Percentiles rank a stretch among this genome's conserved stretches.
Conservation (phyloP, 192 early-diverging fungal genomes). For the Coemansia sp. region DNA sequence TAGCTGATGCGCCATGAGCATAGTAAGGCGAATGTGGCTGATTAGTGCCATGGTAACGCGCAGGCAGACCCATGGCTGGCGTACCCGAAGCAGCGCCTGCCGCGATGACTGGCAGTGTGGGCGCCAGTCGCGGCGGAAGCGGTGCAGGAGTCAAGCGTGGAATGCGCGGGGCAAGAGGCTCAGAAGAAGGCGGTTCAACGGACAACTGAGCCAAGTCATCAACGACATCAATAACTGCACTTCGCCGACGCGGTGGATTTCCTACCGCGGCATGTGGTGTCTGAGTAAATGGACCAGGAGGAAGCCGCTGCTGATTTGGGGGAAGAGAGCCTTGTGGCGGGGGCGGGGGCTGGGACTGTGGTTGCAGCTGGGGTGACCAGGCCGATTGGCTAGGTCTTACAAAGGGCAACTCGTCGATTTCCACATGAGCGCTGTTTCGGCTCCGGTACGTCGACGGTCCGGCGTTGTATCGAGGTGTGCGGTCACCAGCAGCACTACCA, state of each 20-base stretch:
- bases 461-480: constrained; percentile 26
- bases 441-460: constrained; percentile 37
- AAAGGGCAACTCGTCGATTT: constrained; percentile 47
- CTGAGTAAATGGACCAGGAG: background rate
- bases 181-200: background rate
- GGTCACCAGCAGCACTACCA: constrained; percentile 6
- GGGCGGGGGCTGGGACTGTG: background rate
- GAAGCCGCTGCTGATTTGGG: constrained; percentile 4
- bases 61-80: constrained; percentile 18
- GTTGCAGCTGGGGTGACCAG: constrained; percentile 22
- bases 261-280: background rate
- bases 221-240: constrained; percentile 37
- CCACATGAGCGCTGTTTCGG: constrained; percentile 48
- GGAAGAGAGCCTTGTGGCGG: background rate
- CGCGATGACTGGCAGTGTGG: background rate
- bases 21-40: constrained; percentile 53
- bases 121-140: constrained; percentile 11
- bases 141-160: constrained; percentile 6
- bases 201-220: constrained; percentile 17
- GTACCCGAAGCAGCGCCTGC: background rate
- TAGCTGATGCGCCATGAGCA: constrained; percentile 33
- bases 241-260: constrained; percentile 20
- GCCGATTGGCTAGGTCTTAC: constrained; percentile 31
- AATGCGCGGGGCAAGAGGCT: constrained; percentile 6
- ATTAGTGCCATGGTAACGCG: constrained; percentile 49